phyloP scores from a whole-genome alignment of 768 basidiomycete genomes.

The Amanita subjunquillea region DNA sequence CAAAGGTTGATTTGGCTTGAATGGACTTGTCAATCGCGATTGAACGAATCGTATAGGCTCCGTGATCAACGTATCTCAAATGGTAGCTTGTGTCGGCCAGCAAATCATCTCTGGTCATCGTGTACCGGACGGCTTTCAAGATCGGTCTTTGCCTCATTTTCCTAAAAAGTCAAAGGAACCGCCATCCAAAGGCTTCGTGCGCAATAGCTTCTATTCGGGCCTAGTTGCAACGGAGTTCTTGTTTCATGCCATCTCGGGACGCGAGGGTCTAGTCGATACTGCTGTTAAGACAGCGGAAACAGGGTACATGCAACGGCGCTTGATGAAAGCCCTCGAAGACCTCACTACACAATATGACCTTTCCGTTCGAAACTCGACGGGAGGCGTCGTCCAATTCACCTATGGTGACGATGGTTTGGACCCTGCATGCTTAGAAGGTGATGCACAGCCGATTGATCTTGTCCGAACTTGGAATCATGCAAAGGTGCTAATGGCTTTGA shows the following conservation, averaged over 20 bases:
- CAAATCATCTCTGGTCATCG: slow-evolving; percentile 98
- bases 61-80: slow-evolving; percentile 98
- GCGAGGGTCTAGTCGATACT: slow-evolving; percentile 97
- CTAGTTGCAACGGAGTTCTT: slow-evolving; percentile 91
- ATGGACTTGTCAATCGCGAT: not conserved
- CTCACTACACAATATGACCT: slow-evolving; percentile 93
- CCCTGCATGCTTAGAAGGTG: slow-evolving; percentile 92
- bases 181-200: slow-evolving; percentile 95
- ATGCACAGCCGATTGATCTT: slow-evolving; percentile 88
- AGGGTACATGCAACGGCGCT: slow-evolving; percentile 96
- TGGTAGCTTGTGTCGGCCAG: slow-evolving; percentile 99
- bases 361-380: slow-evolving; percentile 88
- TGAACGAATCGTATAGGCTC: slow-evolving; percentile 44
- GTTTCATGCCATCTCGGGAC: slow-evolving; percentile 97
- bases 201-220: slow-evolving; percentile 94
- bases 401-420: slow-evolving; percentile 98
- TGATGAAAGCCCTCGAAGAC: slow-evolving; percentile 99
- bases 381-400: slow-evolving; percentile 92
- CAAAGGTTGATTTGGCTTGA: slow-evolving; percentile 50
- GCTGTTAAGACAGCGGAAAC: slow-evolving; percentile 99
- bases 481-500: slow-evolving; percentile 28
- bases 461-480: slow-evolving; percentile 83
- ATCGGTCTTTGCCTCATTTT: slow-evolving; percentile 97
- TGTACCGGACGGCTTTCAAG: slow-evolving; percentile 98
- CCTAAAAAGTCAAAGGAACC: slow-evolving; percentile 95